Conservation (phyloP, 441 rosid genomes). For the Theobroma grandiflorum region DNA sequence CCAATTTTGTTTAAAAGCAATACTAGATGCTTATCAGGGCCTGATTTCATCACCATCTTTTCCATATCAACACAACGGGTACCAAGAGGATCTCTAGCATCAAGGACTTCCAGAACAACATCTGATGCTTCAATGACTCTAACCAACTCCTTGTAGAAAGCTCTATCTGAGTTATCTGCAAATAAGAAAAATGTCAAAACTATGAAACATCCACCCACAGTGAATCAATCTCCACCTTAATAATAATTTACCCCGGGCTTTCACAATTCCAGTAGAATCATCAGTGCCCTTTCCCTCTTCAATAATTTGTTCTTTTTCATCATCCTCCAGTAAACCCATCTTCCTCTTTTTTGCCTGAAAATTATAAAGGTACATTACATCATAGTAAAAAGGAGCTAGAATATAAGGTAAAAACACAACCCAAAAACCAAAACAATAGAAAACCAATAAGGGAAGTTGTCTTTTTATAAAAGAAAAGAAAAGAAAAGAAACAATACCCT, state of each 20-base stretch:
- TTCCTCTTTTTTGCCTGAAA: slow-evolving; percentile 80
- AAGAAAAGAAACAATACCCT: slow-evolving; percentile 53
- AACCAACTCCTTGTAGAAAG: slow-evolving; percentile 92
- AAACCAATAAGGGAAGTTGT: neutral
- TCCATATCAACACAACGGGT: slow-evolving; percentile 96
- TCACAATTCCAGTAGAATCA: slow-evolving; percentile 41
- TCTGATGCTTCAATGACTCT: slow-evolving; percentile 92
- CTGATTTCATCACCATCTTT: slow-evolving; percentile 87
- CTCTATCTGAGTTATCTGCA: slow-evolving; percentile 84
- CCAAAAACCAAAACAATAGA: neutral
- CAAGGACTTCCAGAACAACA: slow-evolving; percentile 95
- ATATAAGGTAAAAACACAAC: neutral
- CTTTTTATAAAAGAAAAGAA: neutral
- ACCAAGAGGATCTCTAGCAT: slow-evolving; percentile 93
- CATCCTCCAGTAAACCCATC: slow-evolving; percentile 69
- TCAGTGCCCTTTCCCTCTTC: slow-evolving; percentile 40
- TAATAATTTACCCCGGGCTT: slow-evolving; percentile 58
- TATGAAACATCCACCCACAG: neutral
- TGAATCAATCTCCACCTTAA: neutral
- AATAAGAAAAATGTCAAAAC: slow-evolving; percentile 23
- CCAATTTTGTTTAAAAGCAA: slow-evolving; percentile 93
- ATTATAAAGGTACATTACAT: neutral
- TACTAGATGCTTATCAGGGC: slow-evolving; percentile 83
- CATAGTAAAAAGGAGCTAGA: neutral
- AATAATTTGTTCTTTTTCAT: slow-evolving; percentile 38